phyloP scores from a whole-genome alignment of 306 rosid genomes.

The Sophora flavescens region DNA sequence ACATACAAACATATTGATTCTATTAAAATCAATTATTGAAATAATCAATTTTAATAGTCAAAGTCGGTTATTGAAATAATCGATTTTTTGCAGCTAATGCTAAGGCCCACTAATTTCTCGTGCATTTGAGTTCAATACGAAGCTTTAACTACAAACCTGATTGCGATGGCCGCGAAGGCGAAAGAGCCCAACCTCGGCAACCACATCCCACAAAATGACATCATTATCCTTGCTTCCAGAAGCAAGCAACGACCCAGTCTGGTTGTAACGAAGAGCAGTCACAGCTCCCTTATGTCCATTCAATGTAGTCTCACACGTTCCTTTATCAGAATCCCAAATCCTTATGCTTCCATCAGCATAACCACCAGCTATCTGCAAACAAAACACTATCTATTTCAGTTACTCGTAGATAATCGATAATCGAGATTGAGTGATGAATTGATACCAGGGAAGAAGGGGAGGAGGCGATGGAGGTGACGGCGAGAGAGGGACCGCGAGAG shows the following conservation, averaged over 20 bases:
- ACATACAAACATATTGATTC: too few relatives aligned
- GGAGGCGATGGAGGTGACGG: slow-evolving; percentile 75
- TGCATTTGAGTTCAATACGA: too few relatives aligned
- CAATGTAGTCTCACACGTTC: slow-evolving; percentile 82
- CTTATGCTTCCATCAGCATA: slow-evolving; percentile 88
- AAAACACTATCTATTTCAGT: not conserved
- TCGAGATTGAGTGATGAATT: not conserved
- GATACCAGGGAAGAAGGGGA: slow-evolving; percentile 70
- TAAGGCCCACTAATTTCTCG: too few relatives aligned
- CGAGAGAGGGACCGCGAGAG: slow-evolving; percentile 65
- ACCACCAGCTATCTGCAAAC: slow-evolving; percentile 79
- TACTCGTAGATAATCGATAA: not conserved
- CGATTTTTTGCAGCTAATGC: too few relatives aligned
- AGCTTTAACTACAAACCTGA: slow-evolving; percentile 57
- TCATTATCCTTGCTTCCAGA: slow-evolving; percentile 96
- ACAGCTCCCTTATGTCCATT: slow-evolving; percentile 97
- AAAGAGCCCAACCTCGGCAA: slow-evolving; percentile 88
- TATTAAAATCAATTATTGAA: too few relatives aligned
- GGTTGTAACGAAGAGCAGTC: slow-evolving; percentile 75
- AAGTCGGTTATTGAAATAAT: too few relatives aligned
- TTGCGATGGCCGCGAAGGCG: slow-evolving; percentile 92
- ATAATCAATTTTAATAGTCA: too few relatives aligned
- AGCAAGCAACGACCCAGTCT: slow-evolving; percentile 80
- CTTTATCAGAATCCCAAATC: slow-evolving; percentile 83
- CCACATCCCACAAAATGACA: slow-evolving; percentile 86